Conservation (phyloP, 495 filamentous ascomycete species). For the Lasiosphaeria ovina region DNA sequence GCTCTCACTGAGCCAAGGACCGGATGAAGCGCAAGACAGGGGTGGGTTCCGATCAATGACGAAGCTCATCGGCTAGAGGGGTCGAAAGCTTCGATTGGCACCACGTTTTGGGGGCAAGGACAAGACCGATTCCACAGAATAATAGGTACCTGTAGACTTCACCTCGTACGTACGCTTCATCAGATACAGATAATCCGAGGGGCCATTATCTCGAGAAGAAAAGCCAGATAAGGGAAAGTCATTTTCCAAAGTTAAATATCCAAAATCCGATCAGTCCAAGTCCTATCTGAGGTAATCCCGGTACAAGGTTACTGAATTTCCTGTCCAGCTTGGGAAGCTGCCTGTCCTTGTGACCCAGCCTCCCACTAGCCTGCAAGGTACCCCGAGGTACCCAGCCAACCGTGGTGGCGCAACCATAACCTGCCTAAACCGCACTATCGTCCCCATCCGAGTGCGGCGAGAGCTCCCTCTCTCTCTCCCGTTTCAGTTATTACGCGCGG, state of each 20-base stretch:
- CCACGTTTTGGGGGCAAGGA: constrained; percentile 11
- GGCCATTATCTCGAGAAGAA: background rate
- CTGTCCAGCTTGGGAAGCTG: background rate
- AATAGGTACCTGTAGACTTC: background rate
- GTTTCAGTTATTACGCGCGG: constrained; percentile 28
- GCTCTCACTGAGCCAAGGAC: background rate
- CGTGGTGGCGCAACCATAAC: constrained; percentile 23
- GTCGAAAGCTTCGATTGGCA: constrained; percentile 19
- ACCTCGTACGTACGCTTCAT: background rate
- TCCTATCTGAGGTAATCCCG: background rate
- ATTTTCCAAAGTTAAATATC: too few relatives aligned
- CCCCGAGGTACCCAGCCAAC: constrained; percentile 23
- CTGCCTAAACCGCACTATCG: constrained; percentile 20
- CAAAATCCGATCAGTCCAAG: background rate
- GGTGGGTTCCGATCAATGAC: constrained; percentile 20
- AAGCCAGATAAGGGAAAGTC: background rate
- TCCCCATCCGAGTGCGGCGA: constrained; percentile 17
- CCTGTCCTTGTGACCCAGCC: constrained; percentile 21
- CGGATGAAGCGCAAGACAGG: background rate
- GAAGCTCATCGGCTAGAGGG: constrained; percentile 24
- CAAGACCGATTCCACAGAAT: constrained; percentile 4
- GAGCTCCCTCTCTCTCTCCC: constrained; percentile 8
- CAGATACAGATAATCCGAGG: background rate
- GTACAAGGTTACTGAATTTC: background rate
- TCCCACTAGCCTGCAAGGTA: constrained; percentile 26